Conservation (phyloP, 225 moss, liverwort and hornwort species). For the Polytrichum commune region DNA sequence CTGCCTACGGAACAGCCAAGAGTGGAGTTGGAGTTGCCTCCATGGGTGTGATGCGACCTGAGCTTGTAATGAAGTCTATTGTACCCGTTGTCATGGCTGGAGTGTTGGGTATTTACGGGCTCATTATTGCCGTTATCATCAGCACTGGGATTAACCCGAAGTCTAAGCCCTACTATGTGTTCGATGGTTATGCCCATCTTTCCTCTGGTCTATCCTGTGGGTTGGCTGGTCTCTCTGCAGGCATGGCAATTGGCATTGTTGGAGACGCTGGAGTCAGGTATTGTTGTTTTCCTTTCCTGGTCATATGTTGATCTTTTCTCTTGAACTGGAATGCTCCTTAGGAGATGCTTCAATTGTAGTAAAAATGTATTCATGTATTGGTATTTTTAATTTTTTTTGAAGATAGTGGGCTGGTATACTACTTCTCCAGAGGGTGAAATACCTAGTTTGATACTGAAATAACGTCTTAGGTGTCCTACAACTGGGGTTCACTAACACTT, state of each 20-base stretch:
- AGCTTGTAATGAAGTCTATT: constrained; percentile 56
- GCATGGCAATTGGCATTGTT: constrained; percentile 88
- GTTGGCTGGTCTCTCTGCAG: constrained; percentile 78
- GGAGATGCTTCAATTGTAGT: too few species aligned
- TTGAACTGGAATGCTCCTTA: too few species aligned
- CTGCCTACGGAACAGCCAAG: constrained; percentile 52
- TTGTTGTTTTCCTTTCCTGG: too few species aligned
- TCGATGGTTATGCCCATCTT: constrained; percentile 44
- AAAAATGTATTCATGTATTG: too few species aligned
- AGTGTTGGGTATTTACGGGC: constrained; percentile 54
- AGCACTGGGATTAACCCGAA: constrained; percentile 49
- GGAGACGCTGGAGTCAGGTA: constrained; percentile 74
- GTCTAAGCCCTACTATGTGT: constrained; percentile 49
- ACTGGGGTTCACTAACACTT: neutral
- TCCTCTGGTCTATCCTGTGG: constrained; percentile 46
- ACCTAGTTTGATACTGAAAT: too few species aligned
- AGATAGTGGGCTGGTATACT: too few species aligned
- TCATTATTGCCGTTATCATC: constrained; percentile 54
- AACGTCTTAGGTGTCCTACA: neutral
- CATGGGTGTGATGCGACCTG: constrained; percentile 54
- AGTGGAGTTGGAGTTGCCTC: constrained; percentile 57
- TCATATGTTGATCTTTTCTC: too few species aligned
- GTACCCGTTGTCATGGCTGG: constrained; percentile 54
- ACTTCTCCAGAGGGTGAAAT: too few species aligned
- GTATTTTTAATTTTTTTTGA: too few species aligned